Evolutionary conservation across 768 basidiomycete genomes (phyloP).

Genomic region (Cystobasidium ongulense): DNA sequence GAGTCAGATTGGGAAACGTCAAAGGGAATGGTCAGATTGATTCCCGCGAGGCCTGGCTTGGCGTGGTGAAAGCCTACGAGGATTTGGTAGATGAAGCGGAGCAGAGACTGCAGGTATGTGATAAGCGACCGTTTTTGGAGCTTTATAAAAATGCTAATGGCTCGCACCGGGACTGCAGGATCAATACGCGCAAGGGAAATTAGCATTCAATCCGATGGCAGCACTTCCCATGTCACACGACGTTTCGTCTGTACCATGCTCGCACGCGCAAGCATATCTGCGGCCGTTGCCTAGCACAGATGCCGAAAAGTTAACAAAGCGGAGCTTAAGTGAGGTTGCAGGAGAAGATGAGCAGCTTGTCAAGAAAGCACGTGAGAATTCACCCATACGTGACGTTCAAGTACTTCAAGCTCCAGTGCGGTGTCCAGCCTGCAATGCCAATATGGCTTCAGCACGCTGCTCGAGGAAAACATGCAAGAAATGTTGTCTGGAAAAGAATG

Average conservation of each 20-base stretch:
- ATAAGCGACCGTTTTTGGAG: background rate
- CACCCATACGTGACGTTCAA: background rate
- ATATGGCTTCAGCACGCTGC: slow-evolving; percentile 21
- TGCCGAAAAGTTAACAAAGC: background rate
- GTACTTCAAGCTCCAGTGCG: background rate
- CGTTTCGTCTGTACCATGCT: slow-evolving; percentile 52
- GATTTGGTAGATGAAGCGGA: slow-evolving; percentile 58
- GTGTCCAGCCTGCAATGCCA: slow-evolving; percentile 3
- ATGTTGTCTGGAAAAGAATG: background rate
- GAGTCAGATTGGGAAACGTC: slow-evolving; percentile 59
- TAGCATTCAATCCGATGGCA: slow-evolving; percentile 23
- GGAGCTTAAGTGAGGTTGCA: background rate
- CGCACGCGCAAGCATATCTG: slow-evolving; percentile 66
- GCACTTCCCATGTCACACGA: background rate
- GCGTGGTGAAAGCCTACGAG: slow-evolving; percentile 50
- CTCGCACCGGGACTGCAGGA: background rate
- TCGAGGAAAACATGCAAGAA: slow-evolving; percentile 5
- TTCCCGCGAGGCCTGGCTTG: slow-evolving; percentile 40
- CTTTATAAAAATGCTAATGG: background rate
- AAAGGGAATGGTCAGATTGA: slow-evolving; percentile 19
- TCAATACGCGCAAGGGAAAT: slow-evolving; percentile 4
- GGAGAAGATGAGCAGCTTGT: slow-evolving; percentile 1
- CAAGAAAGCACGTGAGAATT: background rate
- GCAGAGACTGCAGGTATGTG: slow-evolving; percentile 53
- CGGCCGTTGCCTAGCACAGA: slow-evolving; percentile 41